Percentiles rank a stretch among this genome's conserved stretches.
Conservation (phyloP, 768 basidiomycete genomes). For the Mycena haematopus region DNA sequence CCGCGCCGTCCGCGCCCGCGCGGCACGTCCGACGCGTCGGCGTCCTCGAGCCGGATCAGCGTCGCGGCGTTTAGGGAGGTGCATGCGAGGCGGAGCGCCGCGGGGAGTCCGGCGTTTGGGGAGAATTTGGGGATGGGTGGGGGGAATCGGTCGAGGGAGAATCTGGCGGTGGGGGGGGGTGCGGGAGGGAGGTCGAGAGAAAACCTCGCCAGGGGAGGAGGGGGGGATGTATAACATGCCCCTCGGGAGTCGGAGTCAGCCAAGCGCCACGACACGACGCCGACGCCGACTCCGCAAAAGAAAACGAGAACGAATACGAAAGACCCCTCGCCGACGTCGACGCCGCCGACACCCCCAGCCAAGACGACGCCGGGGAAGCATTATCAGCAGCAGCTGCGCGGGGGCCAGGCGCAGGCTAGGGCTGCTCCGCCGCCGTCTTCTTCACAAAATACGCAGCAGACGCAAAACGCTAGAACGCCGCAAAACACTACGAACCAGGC, state of each 20-base stretch:
- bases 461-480: too few relatives aligned
- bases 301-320: background rate
- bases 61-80: slow-evolving; percentile 84
- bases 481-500: background rate
- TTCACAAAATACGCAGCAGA: background rate
- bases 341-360: background rate
- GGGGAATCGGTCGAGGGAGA: slow-evolving; percentile 7
- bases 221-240: slow-evolving; percentile 9
- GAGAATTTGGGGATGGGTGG: slow-evolving; percentile 28
- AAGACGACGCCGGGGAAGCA: background rate
- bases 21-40: slow-evolving; percentile 15
- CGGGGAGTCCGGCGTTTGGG: slow-evolving; percentile 58
- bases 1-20: slow-evolving; percentile 18
- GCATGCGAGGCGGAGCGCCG: slow-evolving; percentile 67
- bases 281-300: background rate
- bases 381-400: background rate
- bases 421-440: too few relatives aligned
- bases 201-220: background rate
- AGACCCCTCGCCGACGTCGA: background rate
- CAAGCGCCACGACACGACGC: background rate
- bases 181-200: background rate
- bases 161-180: slow-evolving; percentile 21
- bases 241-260: background rate
- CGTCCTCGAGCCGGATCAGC: slow-evolving; percentile 56
- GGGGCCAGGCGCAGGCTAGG: too few relatives aligned